A percentile compares a stretch with the other conserved stretches of the same genome.
phyloP scores from a whole-genome alignment of 176 grass and related monocot genomes.

The Miscanthus lutarioriparius region DNA sequence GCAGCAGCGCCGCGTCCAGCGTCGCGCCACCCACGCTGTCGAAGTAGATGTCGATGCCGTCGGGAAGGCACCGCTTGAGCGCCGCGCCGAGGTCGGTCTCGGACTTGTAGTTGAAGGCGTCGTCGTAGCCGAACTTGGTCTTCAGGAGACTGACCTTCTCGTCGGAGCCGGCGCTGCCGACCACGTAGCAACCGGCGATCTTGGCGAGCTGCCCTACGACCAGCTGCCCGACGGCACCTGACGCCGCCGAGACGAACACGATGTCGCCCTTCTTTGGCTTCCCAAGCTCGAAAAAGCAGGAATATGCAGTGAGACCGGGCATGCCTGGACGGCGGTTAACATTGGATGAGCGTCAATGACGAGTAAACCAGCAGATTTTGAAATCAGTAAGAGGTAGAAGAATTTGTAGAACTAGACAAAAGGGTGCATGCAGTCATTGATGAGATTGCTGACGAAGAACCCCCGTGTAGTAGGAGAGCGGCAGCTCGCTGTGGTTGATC shows the following conservation, averaged over 20 bases:
- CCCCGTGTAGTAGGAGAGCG: slow-evolving; percentile 42
- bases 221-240: slow-evolving; percentile 64
- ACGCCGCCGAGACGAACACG: slow-evolving; percentile 52
- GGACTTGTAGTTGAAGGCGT: slow-evolving; percentile 72
- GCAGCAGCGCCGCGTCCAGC: slow-evolving; percentile 49
- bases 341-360: too few species aligned
- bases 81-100: slow-evolving; percentile 42
- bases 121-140: slow-evolving; percentile 51
- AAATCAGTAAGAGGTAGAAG: background rate
- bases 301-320: slow-evolving; percentile 48
- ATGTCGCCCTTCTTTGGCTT: slow-evolving; percentile 45
- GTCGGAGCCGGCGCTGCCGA: slow-evolving; percentile 54
- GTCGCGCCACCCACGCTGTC: slow-evolving; percentile 57
- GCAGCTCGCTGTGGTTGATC: slow-evolving; percentile 33
- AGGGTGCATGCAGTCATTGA: too few species aligned
- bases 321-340: background rate
- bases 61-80: slow-evolving; percentile 46
- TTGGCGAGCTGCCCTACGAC: slow-evolving; percentile 70
- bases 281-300: slow-evolving; percentile 47
- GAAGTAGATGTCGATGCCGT: slow-evolving; percentile 70
- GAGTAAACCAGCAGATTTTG: too few species aligned
- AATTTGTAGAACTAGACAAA: too few species aligned
- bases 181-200: slow-evolving; percentile 60
- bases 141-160: slow-evolving; percentile 61
- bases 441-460: slow-evolving; percentile 6